Conservation (phyloP, 2,329 filamentous ascomycete genomes). For the Mariannaea sp. region DNA sequence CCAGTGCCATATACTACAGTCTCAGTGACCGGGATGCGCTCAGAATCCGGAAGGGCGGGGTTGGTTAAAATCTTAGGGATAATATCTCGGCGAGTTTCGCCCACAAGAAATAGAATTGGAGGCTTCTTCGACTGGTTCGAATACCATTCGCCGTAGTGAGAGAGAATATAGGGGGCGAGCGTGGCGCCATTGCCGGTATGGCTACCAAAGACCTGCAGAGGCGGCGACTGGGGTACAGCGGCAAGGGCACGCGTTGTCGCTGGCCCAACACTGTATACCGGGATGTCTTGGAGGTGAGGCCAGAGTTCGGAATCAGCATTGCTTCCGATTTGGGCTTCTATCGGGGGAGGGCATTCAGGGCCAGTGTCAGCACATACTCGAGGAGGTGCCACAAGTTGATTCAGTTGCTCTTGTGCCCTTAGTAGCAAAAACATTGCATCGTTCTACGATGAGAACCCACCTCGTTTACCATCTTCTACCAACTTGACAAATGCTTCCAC, state of each 20-base stretch:
- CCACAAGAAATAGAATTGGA: slow-evolving; percentile 83
- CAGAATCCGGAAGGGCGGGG: slow-evolving; percentile 50
- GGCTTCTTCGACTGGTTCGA: slow-evolving; percentile 52
- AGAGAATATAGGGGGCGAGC: slow-evolving; percentile 76
- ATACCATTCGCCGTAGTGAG: slow-evolving; percentile 70
- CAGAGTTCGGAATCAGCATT: slow-evolving; percentile 39
- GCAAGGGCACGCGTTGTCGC: slow-evolving; percentile 77
- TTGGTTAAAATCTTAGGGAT: slow-evolving; percentile 82
- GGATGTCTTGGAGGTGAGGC: slow-evolving; percentile 61
- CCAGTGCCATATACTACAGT: slow-evolving; percentile 85
- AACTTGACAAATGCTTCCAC: slow-evolving; percentile 76
- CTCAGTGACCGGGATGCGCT: slow-evolving; percentile 73
- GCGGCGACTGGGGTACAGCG: slow-evolving; percentile 55
- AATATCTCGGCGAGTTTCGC: slow-evolving; percentile 86
- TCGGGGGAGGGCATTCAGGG: background rate
- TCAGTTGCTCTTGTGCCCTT: background rate
- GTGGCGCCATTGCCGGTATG: slow-evolving; percentile 85
- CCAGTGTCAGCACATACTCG: slow-evolving; percentile 1
- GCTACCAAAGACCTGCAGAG: slow-evolving; percentile 72
- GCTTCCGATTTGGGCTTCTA: slow-evolving; percentile 17
- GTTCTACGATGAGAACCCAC: slow-evolving; percentile 13
- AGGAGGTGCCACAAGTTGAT: background rate
- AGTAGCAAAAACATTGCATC: background rate
- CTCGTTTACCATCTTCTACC: slow-evolving; percentile 58
- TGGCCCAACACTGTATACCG: slow-evolving; percentile 79